Evolutionary conservation across 2,329 filamentous ascomycete species (phyloP), one percentile per base, ranked within the genome.

Genomic region (Arthroderma sp.): DNA sequence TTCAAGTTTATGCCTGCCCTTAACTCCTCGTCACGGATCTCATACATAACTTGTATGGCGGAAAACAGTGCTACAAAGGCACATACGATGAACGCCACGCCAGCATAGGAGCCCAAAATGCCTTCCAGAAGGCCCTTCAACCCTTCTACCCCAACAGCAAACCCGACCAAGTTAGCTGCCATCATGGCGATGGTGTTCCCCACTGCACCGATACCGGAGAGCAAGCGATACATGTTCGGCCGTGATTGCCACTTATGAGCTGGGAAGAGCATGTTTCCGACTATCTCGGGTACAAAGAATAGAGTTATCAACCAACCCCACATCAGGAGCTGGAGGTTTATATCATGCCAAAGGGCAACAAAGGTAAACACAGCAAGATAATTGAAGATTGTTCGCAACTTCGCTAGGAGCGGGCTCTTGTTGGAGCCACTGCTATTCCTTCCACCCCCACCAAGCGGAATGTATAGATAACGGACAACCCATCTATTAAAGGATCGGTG

Each of bases 301-400:
- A 96, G 67, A 0, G 93, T 88, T 50, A 98, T 79, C 34, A 98
- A 73, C 91, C 91, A 98, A 29, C 91, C 89, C 91, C 91, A 98
- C 62, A 94, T 82, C 30, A 98, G 73, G 34, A 98, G 71, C 6
- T 83, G 78, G 29, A 96, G 75, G 65, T 94, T 82, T 57, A 98
- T 94, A 56, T 98, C 91, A 65, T 98, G 91, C 91, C 91, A 98
- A 29, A 98, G 71, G 0, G 91, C 93, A 27, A 98, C 91, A 57
- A 98, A 98, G 0, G 87, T 95, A 61, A 98, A 98, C 30, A 94
- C 85, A 4, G 81, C 67, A 2, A 93, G 69, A 60, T 86, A 91
- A 46, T 89, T 95, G 42, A 78, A 56, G 2, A 89, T 70, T 0
- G 79, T 80, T 36, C 73, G 62, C 10, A 75, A 69, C 38, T 73